Evolutionary conservation across 2,329 filamentous ascomycete species (phyloP).

Genomic region (Fusarium sp.): DNA sequence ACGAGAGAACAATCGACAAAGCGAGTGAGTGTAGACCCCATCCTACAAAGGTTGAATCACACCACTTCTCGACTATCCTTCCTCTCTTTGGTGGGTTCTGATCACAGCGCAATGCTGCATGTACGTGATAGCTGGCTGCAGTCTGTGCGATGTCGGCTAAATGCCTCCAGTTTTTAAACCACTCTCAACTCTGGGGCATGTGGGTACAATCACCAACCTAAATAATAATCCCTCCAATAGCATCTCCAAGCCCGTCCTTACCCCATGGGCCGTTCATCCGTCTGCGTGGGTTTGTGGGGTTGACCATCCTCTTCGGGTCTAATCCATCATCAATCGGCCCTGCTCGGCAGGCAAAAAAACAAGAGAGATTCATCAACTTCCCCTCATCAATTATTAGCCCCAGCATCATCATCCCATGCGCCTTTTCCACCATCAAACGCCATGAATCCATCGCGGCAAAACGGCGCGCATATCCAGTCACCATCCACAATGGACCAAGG

Average conservation of each 20-base stretch:
- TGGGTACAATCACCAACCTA: not conserved
- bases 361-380: slow-evolving; percentile 6
- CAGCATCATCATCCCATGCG: not conserved
- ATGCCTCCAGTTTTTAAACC: slow-evolving; percentile 14
- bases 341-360: not conserved
- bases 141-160: slow-evolving; percentile 11
- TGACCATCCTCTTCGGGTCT: slow-evolving; percentile 4
- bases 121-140: not conserved
- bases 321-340: slow-evolving; percentile 1
- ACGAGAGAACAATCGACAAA: not conserved
- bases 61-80: not conserved
- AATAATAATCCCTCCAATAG: slow-evolving; percentile 18
- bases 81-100: not conserved
- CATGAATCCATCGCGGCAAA: not conserved
- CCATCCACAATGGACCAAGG: not conserved
- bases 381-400: not conserved
- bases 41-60: not conserved
- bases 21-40: not conserved
- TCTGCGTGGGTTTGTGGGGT: slow-evolving; percentile 1
- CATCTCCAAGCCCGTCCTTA: not conserved
- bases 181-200: slow-evolving; percentile 8
- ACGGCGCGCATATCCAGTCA: not conserved
- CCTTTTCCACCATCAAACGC: not conserved
- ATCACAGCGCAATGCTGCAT: not conserved
- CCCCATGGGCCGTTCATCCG: not conserved